phyloP scores from a whole-genome alignment of 768 basidiomycete genomes.

The Hirschioporus abietinus region DNA sequence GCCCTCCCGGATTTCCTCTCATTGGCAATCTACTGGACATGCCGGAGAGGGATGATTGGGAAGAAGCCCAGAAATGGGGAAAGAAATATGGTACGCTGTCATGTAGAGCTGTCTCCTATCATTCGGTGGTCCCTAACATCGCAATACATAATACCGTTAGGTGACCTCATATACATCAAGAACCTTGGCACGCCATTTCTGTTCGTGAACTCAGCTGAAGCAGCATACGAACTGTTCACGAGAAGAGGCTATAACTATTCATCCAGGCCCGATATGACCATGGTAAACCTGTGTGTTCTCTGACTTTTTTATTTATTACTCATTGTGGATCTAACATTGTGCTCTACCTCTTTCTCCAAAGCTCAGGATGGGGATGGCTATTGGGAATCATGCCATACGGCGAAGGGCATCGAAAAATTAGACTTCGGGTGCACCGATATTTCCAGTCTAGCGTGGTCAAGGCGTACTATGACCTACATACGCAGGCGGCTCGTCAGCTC shows the following conservation, averaged over 20 bases:
- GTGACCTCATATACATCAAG: constrained; percentile 4
- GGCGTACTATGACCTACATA: neutral
- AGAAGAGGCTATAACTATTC: constrained; percentile 6
- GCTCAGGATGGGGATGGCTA: neutral
- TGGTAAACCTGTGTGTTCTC: neutral
- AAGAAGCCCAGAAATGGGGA: constrained; percentile 17
- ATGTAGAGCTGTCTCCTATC: neutral
- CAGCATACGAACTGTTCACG: constrained; percentile 17
- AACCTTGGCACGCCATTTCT: constrained; percentile 1
- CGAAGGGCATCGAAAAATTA: neutral
- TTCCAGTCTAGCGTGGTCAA: neutral
- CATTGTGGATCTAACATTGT: neutral
- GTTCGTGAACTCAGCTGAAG: constrained; percentile 14
- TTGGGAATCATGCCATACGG: neutral
- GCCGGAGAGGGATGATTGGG: constrained; percentile 12
- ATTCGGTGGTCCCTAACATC: neutral
- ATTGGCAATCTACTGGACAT: constrained; percentile 21
- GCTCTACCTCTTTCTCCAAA: neutral
- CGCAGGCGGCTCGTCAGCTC: neutral
- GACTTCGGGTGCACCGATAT: neutral
- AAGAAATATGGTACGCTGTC: constrained; percentile 16
- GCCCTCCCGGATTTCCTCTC: constrained; percentile 17
- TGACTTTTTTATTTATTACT: neutral
- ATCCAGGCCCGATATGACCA: neutral
- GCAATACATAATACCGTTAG: neutral